Evolutionary conservation across 805 yeast genomes (phyloP), one percentile per base, ranked within the genome.

Genomic region (Saturnispora kantuleensis): DNA sequence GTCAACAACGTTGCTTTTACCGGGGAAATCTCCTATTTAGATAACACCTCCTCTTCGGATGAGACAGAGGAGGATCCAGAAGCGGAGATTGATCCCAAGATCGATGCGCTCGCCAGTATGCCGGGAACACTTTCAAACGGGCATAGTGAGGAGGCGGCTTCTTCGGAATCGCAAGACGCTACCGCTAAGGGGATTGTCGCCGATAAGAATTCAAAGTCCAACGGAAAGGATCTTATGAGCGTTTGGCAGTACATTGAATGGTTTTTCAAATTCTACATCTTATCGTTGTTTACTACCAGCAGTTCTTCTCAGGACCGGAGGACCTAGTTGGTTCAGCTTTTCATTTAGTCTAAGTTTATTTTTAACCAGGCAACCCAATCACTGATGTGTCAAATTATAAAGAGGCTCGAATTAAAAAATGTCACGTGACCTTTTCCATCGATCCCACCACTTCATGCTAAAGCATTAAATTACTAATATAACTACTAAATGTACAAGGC

Each of bases 1-100:
- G 50, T 50, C 26, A 62, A 62, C 40, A 62, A 62, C 47, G 37
- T 44, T 10, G 47, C 46, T 4, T 45, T 52, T 35, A 48, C 48
- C 5, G 26, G 26, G 26, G 26, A 21, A 21, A 21, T 21, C 26
- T 21, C 26, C 26, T 21, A 5, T 21, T 21, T 6, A 6, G 37
- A 34, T 34, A 12, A 34, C 12, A 18, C 17, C 11, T 10, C 15
- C 18, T 34, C 16, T 15, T 15, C 15, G 12, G 28, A 18, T 38
- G 18, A 28, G 5, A 29, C 28, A 29, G 28, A 13, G 39, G 15
- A 16, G n/a, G 13, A 36, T 30, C 8, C 26, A 21, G 26, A 21
- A 6, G 26, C 26, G 8, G 26, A 21, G 5, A 21, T 21, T 21
- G 8, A 21, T 21, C 26, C 26, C 6, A 21, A 21, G 26, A 21